Evolutionary conservation across 2,329 filamentous ascomycete species (phyloP).

Genomic region (Fusarium sp.): DNA sequence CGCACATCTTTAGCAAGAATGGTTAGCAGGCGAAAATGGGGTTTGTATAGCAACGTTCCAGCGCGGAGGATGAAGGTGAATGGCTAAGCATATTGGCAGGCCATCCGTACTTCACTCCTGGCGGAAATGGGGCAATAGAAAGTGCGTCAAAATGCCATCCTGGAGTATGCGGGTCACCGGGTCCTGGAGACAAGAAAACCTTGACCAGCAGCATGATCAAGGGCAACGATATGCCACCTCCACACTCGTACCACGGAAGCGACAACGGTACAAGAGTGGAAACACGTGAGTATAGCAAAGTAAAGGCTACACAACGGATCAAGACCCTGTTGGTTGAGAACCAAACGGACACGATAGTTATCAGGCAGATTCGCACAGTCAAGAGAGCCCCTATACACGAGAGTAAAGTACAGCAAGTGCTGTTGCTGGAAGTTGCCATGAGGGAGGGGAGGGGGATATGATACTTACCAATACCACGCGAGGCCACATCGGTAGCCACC

Average conservation of each 20-base stretch:
- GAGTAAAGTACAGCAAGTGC: conserved; percentile 83
- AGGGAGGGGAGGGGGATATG: conserved; percentile 59
- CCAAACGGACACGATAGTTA: conserved; percentile 81
- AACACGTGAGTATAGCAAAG: conserved; percentile 76
- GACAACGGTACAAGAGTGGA: conserved; percentile 77
- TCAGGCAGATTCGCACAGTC: conserved; percentile 93
- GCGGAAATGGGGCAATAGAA: conserved; percentile 67
- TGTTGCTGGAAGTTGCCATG: conserved; percentile 68
- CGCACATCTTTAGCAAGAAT: conserved; percentile 89
- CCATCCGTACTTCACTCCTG: conserved; percentile 64
- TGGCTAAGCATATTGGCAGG: conserved; percentile 62
- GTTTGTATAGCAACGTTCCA: conserved; percentile 71
- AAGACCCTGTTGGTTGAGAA: conserved; percentile 87
- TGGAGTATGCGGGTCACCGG: conserved; percentile 63
- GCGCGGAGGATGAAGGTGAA: conserved; percentile 59
- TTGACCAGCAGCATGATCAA: conserved; percentile 74
- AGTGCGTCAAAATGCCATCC: conserved; percentile 66
- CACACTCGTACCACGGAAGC: conserved; percentile 76
- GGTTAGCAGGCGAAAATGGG: conserved; percentile 78
- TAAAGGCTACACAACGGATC: conserved; percentile 63
- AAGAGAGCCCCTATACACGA: conserved; percentile 88
- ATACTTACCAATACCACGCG: conserved; percentile 99
- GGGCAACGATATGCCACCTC: conserved; percentile 81
- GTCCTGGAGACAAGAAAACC: conserved; percentile 68
- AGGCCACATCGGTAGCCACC: conserved; percentile 99